Percentiles rank a stretch among this genome's conserved stretches.
phyloP scores from a whole-genome alignment of 495 filamentous ascomycete species.

The Daldinia grandis region DNA sequence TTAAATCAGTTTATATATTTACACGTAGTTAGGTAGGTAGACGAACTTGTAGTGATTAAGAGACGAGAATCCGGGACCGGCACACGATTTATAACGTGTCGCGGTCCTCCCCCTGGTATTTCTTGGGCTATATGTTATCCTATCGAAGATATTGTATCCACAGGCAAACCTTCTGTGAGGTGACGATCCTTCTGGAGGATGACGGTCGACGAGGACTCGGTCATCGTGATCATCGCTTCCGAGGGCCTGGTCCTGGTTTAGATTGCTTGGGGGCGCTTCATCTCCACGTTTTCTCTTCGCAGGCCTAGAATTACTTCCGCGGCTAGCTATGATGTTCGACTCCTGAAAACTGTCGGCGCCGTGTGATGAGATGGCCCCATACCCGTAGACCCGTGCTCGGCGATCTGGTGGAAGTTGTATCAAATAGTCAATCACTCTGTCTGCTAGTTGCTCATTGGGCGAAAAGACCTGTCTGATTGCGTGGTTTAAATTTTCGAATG shows the following conservation, averaged over 20 bases:
- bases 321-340: neutral
- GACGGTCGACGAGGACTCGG: conserved; percentile 2
- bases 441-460: neutral
- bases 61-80: conserved; percentile 8
- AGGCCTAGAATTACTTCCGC: neutral
- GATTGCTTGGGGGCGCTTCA: neutral
- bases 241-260: neutral
- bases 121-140: conserved; percentile 6
- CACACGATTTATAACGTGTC: conserved; percentile 14
- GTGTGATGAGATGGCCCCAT: neutral
- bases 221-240: conserved; percentile 9
- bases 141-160: conserved; percentile 14
- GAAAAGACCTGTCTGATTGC: conserved; percentile 15
- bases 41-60: conserved; percentile 31
- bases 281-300: neutral
- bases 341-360: neutral
- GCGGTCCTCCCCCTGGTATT: neutral
- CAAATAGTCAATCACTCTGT: conserved; percentile 8
- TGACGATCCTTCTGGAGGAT: neutral
- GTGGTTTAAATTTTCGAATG: conserved; percentile 2
- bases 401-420: conserved; percentile 10
- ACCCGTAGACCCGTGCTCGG: conserved; percentile 7
- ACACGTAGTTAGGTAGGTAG: neutral
- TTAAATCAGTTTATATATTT: neutral
- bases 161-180: conserved; percentile 18